A percentile compares a stretch with the other conserved stretches of the same genome.
Evolutionary conservation across 495 filamentous ascomycete genomes (phyloP).

Genomic region (Xylaria sp.): DNA sequence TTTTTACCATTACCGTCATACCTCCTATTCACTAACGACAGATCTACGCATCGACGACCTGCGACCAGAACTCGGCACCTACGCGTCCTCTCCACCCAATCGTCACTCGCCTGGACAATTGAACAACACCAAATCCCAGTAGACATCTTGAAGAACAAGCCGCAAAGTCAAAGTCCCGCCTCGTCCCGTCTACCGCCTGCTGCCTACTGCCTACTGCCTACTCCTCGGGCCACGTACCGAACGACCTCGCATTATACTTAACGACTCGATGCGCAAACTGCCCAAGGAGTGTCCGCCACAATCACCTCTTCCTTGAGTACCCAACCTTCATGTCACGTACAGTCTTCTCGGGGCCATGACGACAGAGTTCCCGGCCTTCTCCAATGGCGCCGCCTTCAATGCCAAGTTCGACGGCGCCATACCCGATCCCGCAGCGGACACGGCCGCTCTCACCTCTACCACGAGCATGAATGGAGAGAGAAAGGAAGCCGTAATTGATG

Average conservation of each 20-base stretch:
- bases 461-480: slow-evolving; percentile 22
- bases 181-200: no score
- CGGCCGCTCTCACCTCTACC: background rate
- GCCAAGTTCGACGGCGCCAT: slow-evolving; percentile 16
- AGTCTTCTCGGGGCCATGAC: slow-evolving; percentile 25
- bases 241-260: background rate
- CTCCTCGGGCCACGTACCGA: background rate
- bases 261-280: slow-evolving; percentile 28
- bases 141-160: background rate
- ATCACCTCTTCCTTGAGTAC: background rate
- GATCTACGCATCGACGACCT: background rate
- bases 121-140: background rate
- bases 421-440: slow-evolving; percentile 23
- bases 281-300: background rate
- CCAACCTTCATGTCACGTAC: slow-evolving; percentile 15
- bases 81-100: background rate
- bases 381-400: slow-evolving; percentile 26
- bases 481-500: slow-evolving; percentile 64
- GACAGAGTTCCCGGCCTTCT: slow-evolving; percentile 29
- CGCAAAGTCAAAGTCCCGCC: background rate
- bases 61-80: background rate
- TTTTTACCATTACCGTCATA: background rate
- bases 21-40: background rate
- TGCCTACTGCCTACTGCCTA: background rate
- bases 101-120: background rate